Evolutionary conservation across 2,329 filamentous ascomycete species (phyloP), one percentile per base, ranked within the genome.

Genomic region (Stachybotrys chlorohalonatus): DNA sequence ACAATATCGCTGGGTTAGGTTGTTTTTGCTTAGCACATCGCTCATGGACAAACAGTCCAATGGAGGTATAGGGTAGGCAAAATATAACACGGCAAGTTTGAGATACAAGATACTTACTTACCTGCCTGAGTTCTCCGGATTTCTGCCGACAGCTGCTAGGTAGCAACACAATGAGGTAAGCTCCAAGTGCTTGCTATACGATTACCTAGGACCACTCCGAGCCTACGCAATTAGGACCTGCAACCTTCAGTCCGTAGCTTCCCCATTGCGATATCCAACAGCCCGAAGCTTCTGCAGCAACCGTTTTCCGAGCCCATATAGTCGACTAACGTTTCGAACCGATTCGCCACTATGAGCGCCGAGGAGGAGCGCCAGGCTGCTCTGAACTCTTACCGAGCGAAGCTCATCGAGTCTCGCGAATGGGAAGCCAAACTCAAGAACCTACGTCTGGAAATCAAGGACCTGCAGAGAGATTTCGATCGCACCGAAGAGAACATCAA

Each of bases 401-500:
- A 89, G 77, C 82, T 93, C 65, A 82, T 96, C 67, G 93, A 99
- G 74, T 95, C 95, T 64, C 85, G 95, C 74, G 94, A 99, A 81
- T 97, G 91, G 91, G 95, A 99, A 74, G 87, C 93, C 53, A 99
- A 97, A 81, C 83, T 99, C 58, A 99, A 97, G 79, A 84, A 87
- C 53, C 78, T 99, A 65, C 89, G 94, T 59, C 78, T 96, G 74
- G 94, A 96, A 64, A 96, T 99, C 73, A 99, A 97, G 78, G 90
- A 88, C 57, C 75, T 97, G 54, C 90, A 96, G 70, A 91, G 89
- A 68, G 92, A 97, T 66, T 99, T 92, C 68, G 93, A 99, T 71
- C 85, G 93, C 63, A 97, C 94, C 53, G 94, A 99, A 71, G 95
- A 99, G 62, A 97, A 97, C 77, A 97, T 99, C 80, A 99, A 99